Evolutionary conservation across 371 early-diverging fungal genomes (phyloP).

Genomic region (Mucor indicus): DNA sequence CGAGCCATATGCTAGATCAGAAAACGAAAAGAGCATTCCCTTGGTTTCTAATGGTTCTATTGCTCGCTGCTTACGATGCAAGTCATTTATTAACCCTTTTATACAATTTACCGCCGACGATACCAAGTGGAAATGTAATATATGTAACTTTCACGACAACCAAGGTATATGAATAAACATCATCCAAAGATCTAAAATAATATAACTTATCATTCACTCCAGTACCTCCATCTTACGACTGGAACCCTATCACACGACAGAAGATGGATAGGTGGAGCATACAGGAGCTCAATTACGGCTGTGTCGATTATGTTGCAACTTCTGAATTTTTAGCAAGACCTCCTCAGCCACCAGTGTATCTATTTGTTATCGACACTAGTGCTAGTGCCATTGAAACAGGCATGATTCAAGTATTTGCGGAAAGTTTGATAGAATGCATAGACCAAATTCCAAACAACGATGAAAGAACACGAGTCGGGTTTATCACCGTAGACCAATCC

Average conservation of each 20-base stretch:
- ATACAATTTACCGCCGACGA: slow-evolving; percentile 76
- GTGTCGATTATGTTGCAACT: slow-evolving; percentile 80
- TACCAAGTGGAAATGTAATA: slow-evolving; percentile 79
- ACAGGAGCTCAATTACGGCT: slow-evolving; percentile 68
- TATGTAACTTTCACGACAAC: slow-evolving; percentile 74
- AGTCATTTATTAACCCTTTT: slow-evolving; percentile 85
- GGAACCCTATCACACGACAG: slow-evolving; percentile 64
- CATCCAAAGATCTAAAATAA: not conserved
- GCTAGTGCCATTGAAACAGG: slow-evolving; percentile 67
- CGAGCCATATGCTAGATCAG: slow-evolving; percentile 59
- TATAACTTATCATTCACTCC: not conserved
- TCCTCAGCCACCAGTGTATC: slow-evolving; percentile 78
- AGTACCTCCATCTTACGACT: slow-evolving; percentile 77
- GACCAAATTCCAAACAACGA: slow-evolving; percentile 79
- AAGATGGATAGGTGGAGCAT: slow-evolving; percentile 69
- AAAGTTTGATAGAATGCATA: slow-evolving; percentile 58
- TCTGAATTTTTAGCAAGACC: slow-evolving; percentile 79
- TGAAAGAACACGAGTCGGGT: slow-evolving; percentile 70
- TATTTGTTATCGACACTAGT: slow-evolving; percentile 81
- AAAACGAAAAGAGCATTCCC: slow-evolving; percentile 47
- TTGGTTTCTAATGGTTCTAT: slow-evolving; percentile 64
- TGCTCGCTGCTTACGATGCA: slow-evolving; percentile 76
- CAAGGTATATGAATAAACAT: slow-evolving; percentile 49
- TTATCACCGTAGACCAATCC: slow-evolving; percentile 72
- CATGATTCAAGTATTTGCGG: slow-evolving; percentile 45